phyloP scores from a whole-genome alignment of 345 rosid genomes.

The Eucalyptus sp. region DNA sequence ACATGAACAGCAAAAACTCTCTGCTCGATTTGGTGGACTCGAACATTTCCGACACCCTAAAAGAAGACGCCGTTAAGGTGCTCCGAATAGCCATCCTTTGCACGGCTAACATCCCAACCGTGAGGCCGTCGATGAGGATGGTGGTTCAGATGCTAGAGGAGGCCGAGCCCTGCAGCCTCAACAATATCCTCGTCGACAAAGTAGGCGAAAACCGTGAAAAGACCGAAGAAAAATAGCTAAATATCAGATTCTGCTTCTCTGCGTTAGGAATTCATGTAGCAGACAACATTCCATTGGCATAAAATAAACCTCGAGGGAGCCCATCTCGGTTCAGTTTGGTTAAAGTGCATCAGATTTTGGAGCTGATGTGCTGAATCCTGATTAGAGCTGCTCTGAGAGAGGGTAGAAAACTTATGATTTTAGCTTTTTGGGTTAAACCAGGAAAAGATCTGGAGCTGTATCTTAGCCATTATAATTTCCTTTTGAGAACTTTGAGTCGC shows the following conservation, averaged over 20 bases:
- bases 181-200: conserved; percentile 2
- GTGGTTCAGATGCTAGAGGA: conserved; percentile 82
- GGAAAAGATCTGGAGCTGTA: neutral
- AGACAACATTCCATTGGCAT: neutral
- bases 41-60: conserved; percentile 17
- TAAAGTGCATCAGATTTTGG: neutral
- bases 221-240: neutral
- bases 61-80: conserved; percentile 45
- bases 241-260: neutral
- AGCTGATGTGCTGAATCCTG: neutral
- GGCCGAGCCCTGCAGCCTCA: conserved; percentile 24
- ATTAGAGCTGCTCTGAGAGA: neutral
- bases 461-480: neutral
- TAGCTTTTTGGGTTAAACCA: neutral
- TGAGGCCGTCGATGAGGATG: conserved; percentile 67
- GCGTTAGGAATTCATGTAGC: neutral
- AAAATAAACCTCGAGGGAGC: neutral
- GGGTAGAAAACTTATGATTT: neutral
- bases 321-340: neutral
- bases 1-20: conserved; percentile 19
- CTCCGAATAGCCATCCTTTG: conserved; percentile 54
- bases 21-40: conserved; percentile 35
- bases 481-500: neutral
- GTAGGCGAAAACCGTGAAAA: neutral
- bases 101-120: conserved; percentile 41